A percentile compares a stretch with the other conserved stretches of the same genome.
These are phyloP conservation scores for Rhizopus stolonifer DNA, from an alignment of 371 early-diverging fungal species.

Conservation along the genomic window DNA sequence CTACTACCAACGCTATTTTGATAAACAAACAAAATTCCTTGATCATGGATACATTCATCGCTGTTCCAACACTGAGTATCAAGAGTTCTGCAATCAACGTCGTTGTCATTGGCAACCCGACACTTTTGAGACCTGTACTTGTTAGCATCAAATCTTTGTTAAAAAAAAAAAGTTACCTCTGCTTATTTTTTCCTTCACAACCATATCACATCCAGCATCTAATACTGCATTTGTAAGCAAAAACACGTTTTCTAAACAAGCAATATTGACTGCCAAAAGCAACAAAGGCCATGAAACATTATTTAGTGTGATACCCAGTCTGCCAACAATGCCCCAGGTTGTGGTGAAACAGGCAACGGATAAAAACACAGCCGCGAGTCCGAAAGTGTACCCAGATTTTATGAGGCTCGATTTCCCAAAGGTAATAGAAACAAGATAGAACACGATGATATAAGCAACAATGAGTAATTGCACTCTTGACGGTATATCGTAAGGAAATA, in stretches of 20 bases:
- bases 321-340: constrained; percentile 29
- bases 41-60: constrained; percentile 57
- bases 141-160: background rate
- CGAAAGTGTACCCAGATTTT: constrained; percentile 72
- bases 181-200: constrained; percentile 70
- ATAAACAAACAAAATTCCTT: constrained; percentile 75
- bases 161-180: constrained; percentile 31
- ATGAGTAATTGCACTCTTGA: constrained; percentile 22
- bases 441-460: constrained; percentile 30
- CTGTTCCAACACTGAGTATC: constrained; percentile 53
- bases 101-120: constrained; percentile 65
- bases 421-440: constrained; percentile 63
- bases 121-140: constrained; percentile 53
- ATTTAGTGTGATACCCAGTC: constrained; percentile 23
- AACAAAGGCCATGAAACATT: constrained; percentile 58
- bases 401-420: constrained; percentile 67
- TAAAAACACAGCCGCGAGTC: constrained; percentile 58
- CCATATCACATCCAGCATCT: constrained; percentile 63
- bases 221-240: constrained; percentile 70
- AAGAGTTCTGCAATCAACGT: constrained; percentile 58
- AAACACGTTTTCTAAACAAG: constrained; percentile 73
- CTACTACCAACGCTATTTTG: constrained; percentile 64
- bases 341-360: constrained; percentile 33
- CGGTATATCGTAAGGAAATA: constrained; percentile 28
- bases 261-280: constrained; percentile 67